phyloP scores from a whole-genome alignment of 768 basidiomycete genomes.

The Lactarius tabidus region DNA sequence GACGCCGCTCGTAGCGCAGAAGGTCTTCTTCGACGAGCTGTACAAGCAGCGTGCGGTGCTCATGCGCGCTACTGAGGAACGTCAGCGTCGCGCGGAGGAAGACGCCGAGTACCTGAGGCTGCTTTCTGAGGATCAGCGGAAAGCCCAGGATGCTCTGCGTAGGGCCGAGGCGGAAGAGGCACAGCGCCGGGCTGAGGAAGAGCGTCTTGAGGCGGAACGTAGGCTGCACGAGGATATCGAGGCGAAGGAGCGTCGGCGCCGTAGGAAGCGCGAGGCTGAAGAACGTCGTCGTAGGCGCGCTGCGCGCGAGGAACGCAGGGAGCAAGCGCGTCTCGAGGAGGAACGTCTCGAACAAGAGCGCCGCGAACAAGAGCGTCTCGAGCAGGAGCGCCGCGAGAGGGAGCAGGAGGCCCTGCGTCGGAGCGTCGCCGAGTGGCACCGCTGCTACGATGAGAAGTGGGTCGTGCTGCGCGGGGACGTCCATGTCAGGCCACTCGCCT shows the following conservation, averaged over 20 bases:
- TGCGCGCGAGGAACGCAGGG: conserved; percentile 1
- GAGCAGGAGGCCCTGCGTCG: conserved; percentile 1
- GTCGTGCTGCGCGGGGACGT: conserved; percentile 5
- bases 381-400: not conserved
- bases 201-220: no score
- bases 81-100: not conserved
- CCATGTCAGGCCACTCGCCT: conserved; percentile 20
- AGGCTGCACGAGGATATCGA: not conserved
- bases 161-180: conserved; percentile 7
- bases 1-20: not conserved
- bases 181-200: conserved; percentile 1
- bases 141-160: conserved; percentile 6
- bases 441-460: conserved; percentile 25
- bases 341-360: not conserved
- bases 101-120: not conserved
- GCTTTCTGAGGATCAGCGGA: conserved; percentile 1
- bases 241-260: not conserved
- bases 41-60: not conserved
- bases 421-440: not conserved
- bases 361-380: not conserved
- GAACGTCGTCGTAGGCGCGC: not conserved
- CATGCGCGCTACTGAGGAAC: not conserved
- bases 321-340: not conserved
- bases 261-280: not conserved
- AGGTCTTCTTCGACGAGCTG: conserved; percentile 15